Conservation (phyloP, 257 asterid species). For the Jaltomata sinuosa region DNA sequence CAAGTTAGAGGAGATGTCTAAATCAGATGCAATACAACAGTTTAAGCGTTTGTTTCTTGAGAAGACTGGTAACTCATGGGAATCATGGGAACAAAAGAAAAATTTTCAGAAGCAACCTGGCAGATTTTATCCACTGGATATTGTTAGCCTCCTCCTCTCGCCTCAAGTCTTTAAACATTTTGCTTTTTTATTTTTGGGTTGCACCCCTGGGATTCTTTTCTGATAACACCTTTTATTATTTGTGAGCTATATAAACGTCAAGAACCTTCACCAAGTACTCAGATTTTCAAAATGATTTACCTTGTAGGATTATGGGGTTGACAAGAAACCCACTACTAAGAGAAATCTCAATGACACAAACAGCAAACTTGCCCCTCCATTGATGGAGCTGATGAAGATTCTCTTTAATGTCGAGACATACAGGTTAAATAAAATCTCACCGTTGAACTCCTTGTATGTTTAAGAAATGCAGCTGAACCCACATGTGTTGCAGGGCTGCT, state of each 20-base stretch:
- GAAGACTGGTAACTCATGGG: slow-evolving; percentile 94
- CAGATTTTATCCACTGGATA: slow-evolving; percentile 79
- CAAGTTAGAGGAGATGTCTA: slow-evolving; percentile 57
- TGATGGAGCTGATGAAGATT: slow-evolving; percentile 79
- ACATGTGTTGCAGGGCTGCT: slow-evolving; percentile 66
- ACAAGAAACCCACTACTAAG: slow-evolving; percentile 40
- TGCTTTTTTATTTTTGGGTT: not conserved
- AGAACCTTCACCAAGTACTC: not conserved
- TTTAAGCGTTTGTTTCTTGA: slow-evolving; percentile 80
- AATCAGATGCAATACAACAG: slow-evolving; percentile 59
- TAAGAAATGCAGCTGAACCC: slow-evolving; percentile 12
- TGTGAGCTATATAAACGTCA: not conserved
- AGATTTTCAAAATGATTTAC: slow-evolving; percentile 8
- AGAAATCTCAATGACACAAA: slow-evolving; percentile 43
- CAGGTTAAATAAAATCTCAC: slow-evolving; percentile 39
- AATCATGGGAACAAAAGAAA: slow-evolving; percentile 60
- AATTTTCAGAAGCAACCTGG: slow-evolving; percentile 86
- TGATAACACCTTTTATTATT: not conserved
- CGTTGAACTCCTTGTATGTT: not conserved
- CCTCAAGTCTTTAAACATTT: not conserved
- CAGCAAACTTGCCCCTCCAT: slow-evolving; percentile 67
- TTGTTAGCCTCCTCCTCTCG: slow-evolving; percentile 32
- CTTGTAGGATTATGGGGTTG: slow-evolving; percentile 86
- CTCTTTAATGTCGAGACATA: slow-evolving; percentile 91
- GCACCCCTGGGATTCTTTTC: not conserved